phyloP scores from a whole-genome alignment of 352 stramenopile species.

The Globisporangium uncinulatum region DNA sequence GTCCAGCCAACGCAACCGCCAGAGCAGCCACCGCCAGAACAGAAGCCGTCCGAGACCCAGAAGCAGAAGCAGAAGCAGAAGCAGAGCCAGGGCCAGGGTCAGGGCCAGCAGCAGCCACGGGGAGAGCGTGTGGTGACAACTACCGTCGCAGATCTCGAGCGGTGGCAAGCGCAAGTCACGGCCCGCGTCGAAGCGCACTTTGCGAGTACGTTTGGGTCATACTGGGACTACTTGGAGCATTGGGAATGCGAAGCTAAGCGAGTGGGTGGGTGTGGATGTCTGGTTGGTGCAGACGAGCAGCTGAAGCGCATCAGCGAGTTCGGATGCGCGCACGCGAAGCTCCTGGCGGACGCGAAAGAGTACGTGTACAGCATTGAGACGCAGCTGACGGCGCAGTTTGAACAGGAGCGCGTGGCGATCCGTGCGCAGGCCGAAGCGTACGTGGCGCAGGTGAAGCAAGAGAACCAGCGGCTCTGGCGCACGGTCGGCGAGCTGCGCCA shows the following conservation, averaged over 20 bases:
- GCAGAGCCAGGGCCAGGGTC: not conserved
- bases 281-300: slow-evolving; percentile 44
- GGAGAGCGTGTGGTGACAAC: slow-evolving; percentile 32
- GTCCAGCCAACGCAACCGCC: not conserved
- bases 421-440: slow-evolving; percentile 47
- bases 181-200: slow-evolving; percentile 65
- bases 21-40: not conserved
- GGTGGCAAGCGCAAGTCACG: slow-evolving; percentile 53
- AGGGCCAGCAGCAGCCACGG: not conserved
- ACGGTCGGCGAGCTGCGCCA: slow-evolving; percentile 7
- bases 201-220: slow-evolving; percentile 34
- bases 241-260: not conserved
- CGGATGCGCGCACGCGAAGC: slow-evolving; percentile 54
- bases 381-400: slow-evolving; percentile 42
- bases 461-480: slow-evolving; percentile 31
- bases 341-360: slow-evolving; percentile 61
- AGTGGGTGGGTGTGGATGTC: slow-evolving; percentile 1
- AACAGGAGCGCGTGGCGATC: slow-evolving; percentile 35
- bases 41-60: not conserved
- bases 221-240: not conserved
- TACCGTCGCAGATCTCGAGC: slow-evolving; percentile 48
- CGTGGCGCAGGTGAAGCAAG: slow-evolving; percentile 33
- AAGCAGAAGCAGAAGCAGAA: not conserved
- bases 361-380: slow-evolving; percentile 57
- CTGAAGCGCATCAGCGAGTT: slow-evolving; percentile 78